Evolutionary conservation across 192 early-diverging fungal species (phyloP).

Genomic region (Dispira parvispora): DNA sequence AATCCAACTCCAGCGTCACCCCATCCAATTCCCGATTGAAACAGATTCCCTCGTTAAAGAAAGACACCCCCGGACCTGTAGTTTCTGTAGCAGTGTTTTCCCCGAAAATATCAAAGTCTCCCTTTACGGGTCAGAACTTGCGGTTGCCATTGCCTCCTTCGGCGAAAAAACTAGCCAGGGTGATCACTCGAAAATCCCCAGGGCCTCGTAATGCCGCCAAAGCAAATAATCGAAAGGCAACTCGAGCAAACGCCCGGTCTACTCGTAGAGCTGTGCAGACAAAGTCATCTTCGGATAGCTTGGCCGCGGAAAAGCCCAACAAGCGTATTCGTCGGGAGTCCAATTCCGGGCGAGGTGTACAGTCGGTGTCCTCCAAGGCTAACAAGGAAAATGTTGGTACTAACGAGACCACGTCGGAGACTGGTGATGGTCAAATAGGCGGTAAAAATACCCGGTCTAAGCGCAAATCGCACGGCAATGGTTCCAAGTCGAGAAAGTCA

Average conservation of each 20-base stretch:
- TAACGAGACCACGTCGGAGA: background rate
- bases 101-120: background rate
- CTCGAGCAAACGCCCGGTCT: background rate
- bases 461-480: background rate
- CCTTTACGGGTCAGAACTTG: background rate
- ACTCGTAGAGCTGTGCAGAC: background rate
- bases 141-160: background rate
- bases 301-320: slow-evolving; percentile 1
- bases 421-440: background rate
- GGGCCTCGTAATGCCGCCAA: background rate
- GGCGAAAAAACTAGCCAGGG: background rate
- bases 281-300: background rate
- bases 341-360: background rate
- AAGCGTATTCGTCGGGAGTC: background rate
- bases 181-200: background rate
- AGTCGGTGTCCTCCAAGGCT: background rate
- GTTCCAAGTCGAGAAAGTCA: background rate
- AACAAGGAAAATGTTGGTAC: background rate
- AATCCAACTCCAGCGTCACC: background rate
- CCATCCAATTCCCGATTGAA: background rate
- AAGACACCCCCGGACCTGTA: background rate
- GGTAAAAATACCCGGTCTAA: background rate
- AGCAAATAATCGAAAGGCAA: background rate
- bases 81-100: background rate
- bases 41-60: background rate